Evolutionary conservation across 345 rosid species (phyloP), one percentile per base, ranked within the genome.

Genomic region (Viola odorata): DNA sequence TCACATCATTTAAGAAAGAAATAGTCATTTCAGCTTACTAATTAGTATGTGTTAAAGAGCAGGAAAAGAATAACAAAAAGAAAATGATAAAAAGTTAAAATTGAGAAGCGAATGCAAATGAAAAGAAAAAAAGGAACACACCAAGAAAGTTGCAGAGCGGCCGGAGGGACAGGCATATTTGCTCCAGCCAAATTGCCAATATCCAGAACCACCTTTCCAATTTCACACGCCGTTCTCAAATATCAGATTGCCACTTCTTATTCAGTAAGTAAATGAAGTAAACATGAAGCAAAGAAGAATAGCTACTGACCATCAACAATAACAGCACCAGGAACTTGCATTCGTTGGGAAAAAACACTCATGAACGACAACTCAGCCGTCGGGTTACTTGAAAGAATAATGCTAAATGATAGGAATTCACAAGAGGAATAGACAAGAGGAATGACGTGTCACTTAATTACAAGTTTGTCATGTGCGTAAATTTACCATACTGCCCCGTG

Each of bases 121-220:
- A 45, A 8, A 10, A 42, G 5, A 42, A 42, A 45, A 10, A 45
- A 45, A 8, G 50, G 4, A 45, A 3, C 78, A 72, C 64, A 89
- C 98, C 88, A 85, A 63, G 72, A 89, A 92, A 39, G 98, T 89
- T 12, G 96, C 87, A 12, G 85, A 78, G 13, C 77, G 80, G 23
- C 90, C 98, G 68, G 94, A 84, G 41, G 96, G 98, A 65, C 71
- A 3, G 67, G 65, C 79, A 77, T 64, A 79, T 66, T 85, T 85
- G 81, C 91, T 92, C 98, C 98, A 80, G 6, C 96, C 98, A 78
- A 50, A 89, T 70, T 92, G 89, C 72, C 96, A 87, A 68, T 89
- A 89, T 49, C 98, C 98, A 39, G 96, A 87, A 59, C 98, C 96
- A 75, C 96, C 98, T 92, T 58, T 65, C 52, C 17, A 23, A n/a